Evolutionary conservation across 805 yeast species (phyloP).

Genomic region (Pichia insulana): DNA sequence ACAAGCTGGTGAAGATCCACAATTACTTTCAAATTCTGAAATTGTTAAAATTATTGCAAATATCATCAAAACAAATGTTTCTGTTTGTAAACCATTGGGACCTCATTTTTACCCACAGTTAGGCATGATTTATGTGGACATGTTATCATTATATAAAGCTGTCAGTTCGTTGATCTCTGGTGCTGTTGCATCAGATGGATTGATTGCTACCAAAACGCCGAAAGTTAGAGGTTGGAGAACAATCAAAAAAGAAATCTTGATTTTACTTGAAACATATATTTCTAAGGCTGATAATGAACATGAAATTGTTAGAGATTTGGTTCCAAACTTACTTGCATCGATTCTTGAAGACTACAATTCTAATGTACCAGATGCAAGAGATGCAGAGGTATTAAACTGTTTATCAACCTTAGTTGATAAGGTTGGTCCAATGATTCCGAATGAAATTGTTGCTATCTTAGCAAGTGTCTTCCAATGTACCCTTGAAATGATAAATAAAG

Average conservation of each 20-base stretch:
- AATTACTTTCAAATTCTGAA: slow-evolving; percentile 63
- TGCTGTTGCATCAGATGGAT: slow-evolving; percentile 70
- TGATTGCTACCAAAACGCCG: slow-evolving; percentile 89
- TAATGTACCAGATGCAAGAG: slow-evolving; percentile 93
- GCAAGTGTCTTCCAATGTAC: slow-evolving; percentile 93
- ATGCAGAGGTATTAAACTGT: slow-evolving; percentile 94
- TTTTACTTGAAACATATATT: slow-evolving; percentile 80
- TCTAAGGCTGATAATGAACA: slow-evolving; percentile 80
- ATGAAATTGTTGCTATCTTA: slow-evolving; percentile 77
- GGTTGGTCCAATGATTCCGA: slow-evolving; percentile 82
- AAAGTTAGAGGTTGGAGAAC: slow-evolving; percentile 93
- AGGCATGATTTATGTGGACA: slow-evolving; percentile 76
- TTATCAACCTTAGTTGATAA: slow-evolving; percentile 82
- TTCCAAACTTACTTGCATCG: slow-evolving; percentile 75
- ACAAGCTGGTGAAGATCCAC: slow-evolving; percentile 78
- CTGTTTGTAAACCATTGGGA: slow-evolving; percentile 92
- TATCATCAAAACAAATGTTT: slow-evolving; percentile 88
- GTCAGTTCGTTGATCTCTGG: slow-evolving; percentile 80
- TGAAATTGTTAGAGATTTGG: slow-evolving; percentile 73
- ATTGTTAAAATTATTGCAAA: slow-evolving; percentile 90
- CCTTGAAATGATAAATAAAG: slow-evolving; percentile 88
- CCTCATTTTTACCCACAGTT: slow-evolving; percentile 85
- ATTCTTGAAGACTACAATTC: slow-evolving; percentile 82
- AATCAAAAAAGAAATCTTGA: slow-evolving; percentile 87
- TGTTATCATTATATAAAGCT: slow-evolving; percentile 83